Conservation (phyloP, 257 asterid genomes). For the Capsicum pubescens region DNA sequence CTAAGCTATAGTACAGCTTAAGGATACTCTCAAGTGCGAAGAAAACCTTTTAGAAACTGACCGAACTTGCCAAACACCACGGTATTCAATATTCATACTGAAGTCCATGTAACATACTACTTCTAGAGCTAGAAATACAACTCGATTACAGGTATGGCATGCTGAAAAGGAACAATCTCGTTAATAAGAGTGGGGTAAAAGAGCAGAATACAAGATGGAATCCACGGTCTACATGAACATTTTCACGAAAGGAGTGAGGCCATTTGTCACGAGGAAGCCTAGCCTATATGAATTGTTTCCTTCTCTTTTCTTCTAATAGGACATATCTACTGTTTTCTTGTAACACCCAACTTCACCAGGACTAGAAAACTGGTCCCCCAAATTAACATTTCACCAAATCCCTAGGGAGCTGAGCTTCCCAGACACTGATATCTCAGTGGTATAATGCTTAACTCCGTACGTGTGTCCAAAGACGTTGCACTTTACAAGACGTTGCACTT, state of each 20-base stretch:
- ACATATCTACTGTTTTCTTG: constrained; percentile 17
- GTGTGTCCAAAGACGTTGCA: background rate
- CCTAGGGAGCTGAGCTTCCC: background rate
- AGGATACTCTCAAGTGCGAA: background rate
- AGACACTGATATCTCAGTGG: background rate
- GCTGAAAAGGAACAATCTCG: background rate
- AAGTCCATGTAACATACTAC: background rate
- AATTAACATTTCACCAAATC: background rate
- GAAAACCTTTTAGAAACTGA: constrained; percentile 8
- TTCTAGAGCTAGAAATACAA: background rate
- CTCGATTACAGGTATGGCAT: background rate
- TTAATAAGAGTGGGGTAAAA: constrained; percentile 8
- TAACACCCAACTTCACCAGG: constrained; percentile 4
- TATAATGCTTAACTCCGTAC: background rate
- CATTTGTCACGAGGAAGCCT: constrained; percentile 8
- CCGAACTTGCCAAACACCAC: background rate
- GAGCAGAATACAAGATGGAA: background rate
- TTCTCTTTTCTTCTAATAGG: background rate
- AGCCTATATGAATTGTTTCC: constrained; percentile 2
- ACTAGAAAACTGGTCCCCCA: background rate
- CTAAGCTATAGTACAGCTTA: background rate
- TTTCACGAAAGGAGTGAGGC: background rate
- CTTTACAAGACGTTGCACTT: background rate
- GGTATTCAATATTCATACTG: background rate
- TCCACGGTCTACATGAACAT: background rate